Evolutionary conservation across 1,284 basidiomycete species (phyloP), one percentile per base, ranked within the genome.

Genomic region (Trametes sp.): DNA sequence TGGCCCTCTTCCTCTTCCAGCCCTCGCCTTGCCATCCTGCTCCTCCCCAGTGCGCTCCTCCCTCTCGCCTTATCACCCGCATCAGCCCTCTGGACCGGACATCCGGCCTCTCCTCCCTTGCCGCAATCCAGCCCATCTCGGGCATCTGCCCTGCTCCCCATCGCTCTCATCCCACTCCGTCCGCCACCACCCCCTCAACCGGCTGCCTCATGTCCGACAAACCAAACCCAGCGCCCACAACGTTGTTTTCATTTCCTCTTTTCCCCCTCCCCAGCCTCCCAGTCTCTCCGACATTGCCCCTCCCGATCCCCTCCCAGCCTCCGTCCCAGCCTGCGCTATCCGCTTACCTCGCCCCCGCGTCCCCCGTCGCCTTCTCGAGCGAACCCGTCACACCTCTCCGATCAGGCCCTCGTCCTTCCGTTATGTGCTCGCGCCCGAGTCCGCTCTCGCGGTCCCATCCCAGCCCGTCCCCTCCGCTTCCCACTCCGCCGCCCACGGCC

Each of bases 161-260:
- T 62, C 65, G 50, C 61, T 52, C 67, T 62, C 63, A 61, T 57
- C 67, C 62, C 46, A 55, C 44, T 56, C 53, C 57, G 49, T 54
- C 65, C 36, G 64, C 62, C 52, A 49, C 54, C 65, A 54, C 38
- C 65, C 56, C 62, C 60, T 57, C 61, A 69, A 59, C 58, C 68
- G 64, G 60, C 44, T 28, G 64, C 73, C 71, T 69, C 73, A 60
- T 72, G 71, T 52, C 65, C 62, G 59, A 46, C 53, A 58, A 52
- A 41, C 14, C 61, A 59, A 67, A 61, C 70, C 62, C 65, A 69
- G 68, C 66, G 67, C 62, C 53, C 59, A 60, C 72, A 72, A 67
- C 73, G 70, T 72, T 71, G 59, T 61, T 68, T 74, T 74, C 72
- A 74, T 74, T 67, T 72, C 67, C 64, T 62, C 58, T 62, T 61